Evolutionary conservation across 2,329 filamentous ascomycete species (phyloP), one percentile per base, ranked within the genome.

Genomic region (Aspergillus fumigatus): DNA sequence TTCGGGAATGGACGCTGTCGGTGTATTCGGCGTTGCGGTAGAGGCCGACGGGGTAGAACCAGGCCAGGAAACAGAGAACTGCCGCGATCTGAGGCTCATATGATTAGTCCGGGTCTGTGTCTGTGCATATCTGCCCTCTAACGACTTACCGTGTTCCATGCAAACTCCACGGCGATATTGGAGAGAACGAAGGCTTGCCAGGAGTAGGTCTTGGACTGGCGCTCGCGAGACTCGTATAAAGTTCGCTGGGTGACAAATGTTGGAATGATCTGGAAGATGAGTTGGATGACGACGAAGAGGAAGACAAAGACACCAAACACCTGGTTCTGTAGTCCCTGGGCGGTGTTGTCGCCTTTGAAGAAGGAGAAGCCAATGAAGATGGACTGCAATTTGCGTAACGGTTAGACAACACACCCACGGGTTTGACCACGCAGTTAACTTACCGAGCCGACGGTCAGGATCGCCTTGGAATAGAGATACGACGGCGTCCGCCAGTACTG

Each of bases 401-500:
- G 6, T 35, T 51, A 3, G 11, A 77, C 77, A 21, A 21, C 83
- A 74, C 19, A 48, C 10, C 25, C 9, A 26, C 21, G 21, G 23
- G 23, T 11, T n/a, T 23, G 29, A 14, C 29, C 9, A 35, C 11
- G 2, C 29, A 35, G 11, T 35, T n/a, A n/a, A 32, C 51, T 50
- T 52, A 61, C 80, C 66, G 79, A 80, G 19, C 83, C 74, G 23
- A 82, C 75, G 68, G 86, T 89, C n/a, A 94, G 84, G 2, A 80
- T 76, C 0, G 81, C 71, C 78, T 95, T 95, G 67, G 88, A 86
- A 76, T 92, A 94, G 71, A 95, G 92, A 77, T 95, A 95, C 1
- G 85, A 83, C 0, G 91, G 91, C 0, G 87, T 91, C 58, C 91
- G 87, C 90, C 90, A 95, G 80, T 92, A 93, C 72, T 95, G 90